Evolutionary conservation across 441 rosid genomes (phyloP).

Genomic region (Melianthus villosus): DNA sequence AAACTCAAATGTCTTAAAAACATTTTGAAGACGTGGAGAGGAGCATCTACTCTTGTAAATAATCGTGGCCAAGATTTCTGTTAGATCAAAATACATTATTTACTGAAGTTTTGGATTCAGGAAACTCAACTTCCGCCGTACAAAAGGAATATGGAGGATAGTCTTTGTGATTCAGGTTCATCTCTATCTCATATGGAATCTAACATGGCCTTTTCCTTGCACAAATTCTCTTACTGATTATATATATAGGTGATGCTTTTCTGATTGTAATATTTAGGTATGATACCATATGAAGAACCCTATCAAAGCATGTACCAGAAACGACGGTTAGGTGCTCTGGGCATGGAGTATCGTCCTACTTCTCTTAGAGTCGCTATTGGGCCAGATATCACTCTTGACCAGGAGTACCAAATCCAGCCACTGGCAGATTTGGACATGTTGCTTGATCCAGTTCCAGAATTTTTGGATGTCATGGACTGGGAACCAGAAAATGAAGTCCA

Average conservation of each 20-base stretch:
- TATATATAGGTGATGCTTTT: constrained; percentile 12
- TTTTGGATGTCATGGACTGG: constrained; percentile 57
- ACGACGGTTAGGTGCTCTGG: constrained; percentile 62
- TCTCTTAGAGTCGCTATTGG: constrained; percentile 41
- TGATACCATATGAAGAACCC: constrained; percentile 73
- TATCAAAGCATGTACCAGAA: constrained; percentile 63
- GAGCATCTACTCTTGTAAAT: too few species aligned
- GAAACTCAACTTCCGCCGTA: constrained; percentile 56
- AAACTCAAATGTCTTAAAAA: too few species aligned
- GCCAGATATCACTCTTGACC: constrained; percentile 52
- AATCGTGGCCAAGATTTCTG: too few species aligned
- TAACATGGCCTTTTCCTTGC: constrained; percentile 3
- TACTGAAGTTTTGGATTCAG: constrained; percentile 14
- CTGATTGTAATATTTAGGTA: too few species aligned
- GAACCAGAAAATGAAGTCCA: constrained; percentile 56
- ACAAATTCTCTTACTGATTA: constrained; percentile 10
- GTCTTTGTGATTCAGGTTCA: constrained; percentile 63
- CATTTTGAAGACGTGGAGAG: too few species aligned
- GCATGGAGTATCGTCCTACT: constrained; percentile 54
- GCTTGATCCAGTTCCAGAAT: constrained; percentile 59
- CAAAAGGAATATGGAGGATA: constrained; percentile 57
- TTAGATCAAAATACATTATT: too few species aligned
- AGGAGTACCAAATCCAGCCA: constrained; percentile 59
- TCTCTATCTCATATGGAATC: too few species aligned
- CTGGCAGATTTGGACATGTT: constrained; percentile 57